Evolutionary conservation across 2,329 filamentous ascomycete species (phyloP).

Genomic region (Penicillium italicum): DNA sequence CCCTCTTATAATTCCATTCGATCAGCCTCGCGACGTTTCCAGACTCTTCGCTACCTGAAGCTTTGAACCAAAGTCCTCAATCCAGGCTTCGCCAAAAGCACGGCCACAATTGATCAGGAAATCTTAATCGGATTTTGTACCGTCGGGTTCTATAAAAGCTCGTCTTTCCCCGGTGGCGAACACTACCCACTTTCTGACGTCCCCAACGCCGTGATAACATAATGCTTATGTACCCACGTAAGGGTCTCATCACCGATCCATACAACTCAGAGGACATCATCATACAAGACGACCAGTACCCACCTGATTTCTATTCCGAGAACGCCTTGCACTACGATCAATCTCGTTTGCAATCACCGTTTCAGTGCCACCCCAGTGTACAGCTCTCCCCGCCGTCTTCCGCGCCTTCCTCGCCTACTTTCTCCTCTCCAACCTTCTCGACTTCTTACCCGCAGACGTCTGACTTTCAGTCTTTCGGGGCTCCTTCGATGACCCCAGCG

Average conservation of each 20-base stretch:
- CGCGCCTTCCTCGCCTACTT: slow-evolving; percentile 32
- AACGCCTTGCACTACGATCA: slow-evolving; percentile 27
- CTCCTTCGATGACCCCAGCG: slow-evolving; percentile 41
- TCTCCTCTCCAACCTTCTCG: slow-evolving; percentile 32
- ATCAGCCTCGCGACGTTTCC: slow-evolving; percentile 29
- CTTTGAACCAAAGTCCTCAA: slow-evolving; percentile 7
- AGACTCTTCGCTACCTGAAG: slow-evolving; percentile 26
- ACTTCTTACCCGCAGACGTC: slow-evolving; percentile 26
- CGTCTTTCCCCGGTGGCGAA: slow-evolving; percentile 32
- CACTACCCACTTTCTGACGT: slow-evolving; percentile 26
- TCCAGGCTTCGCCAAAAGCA: slow-evolving; percentile 9
- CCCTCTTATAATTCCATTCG: slow-evolving; percentile 9
- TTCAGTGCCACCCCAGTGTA: slow-evolving; percentile 34
- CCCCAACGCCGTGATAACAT: slow-evolving; percentile 28
- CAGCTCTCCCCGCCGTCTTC: slow-evolving; percentile 37
- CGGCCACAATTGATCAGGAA: slow-evolving; percentile 21
- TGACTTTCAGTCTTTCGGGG: slow-evolving; percentile 32
- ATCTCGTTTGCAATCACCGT: slow-evolving; percentile 32
- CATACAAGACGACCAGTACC: slow-evolving; percentile 40
- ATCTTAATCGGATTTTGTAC: slow-evolving; percentile 27
- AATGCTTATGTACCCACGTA: slow-evolving; percentile 44
- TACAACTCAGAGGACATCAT: slow-evolving; percentile 32
- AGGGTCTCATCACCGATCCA: slow-evolving; percentile 42
- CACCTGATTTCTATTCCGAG: slow-evolving; percentile 32
- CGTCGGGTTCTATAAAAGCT: slow-evolving; percentile 29